phyloP scores from a whole-genome alignment of 2,329 filamentous ascomycete genomes.

The Xylaria sp. region DNA sequence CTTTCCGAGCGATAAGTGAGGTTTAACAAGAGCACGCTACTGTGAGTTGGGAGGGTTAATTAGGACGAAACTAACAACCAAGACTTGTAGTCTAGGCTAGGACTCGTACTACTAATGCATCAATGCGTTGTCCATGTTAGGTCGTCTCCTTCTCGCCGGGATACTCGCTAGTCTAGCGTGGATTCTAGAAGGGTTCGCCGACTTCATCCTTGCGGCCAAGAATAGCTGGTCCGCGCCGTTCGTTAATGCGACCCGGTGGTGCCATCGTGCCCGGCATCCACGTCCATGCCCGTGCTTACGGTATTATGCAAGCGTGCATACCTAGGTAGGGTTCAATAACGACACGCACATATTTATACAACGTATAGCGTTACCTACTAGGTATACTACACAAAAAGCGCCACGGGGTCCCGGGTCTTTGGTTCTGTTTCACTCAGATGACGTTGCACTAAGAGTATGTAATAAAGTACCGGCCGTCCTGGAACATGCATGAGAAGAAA shows the following conservation, averaged over 20 bases:
- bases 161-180: slow-evolving; percentile 17
- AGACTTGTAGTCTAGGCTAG: neutral
- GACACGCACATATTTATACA: slow-evolving; percentile 3
- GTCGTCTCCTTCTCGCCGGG: slow-evolving; percentile 19
- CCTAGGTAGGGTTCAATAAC: slow-evolving; percentile 7
- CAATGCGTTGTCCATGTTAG: neutral
- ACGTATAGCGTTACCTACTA: neutral
- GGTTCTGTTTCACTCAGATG: slow-evolving; percentile 24
- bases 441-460: slow-evolving; percentile 6
- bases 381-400: neutral
- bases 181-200: slow-evolving; percentile 24
- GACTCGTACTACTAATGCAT: slow-evolving; percentile 9
- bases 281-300: neutral
- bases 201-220: slow-evolving; percentile 23
- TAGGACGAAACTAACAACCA: neutral
- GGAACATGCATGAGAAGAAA: slow-evolving; percentile 23
- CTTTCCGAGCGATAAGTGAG: neutral
- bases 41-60: neutral
- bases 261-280: neutral
- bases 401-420: slow-evolving; percentile 14
- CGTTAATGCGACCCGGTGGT: neutral
- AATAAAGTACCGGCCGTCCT: slow-evolving; percentile 6
- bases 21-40: slow-evolving; percentile 10
- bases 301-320: neutral
- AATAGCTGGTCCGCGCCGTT: slow-evolving; percentile 4